Conservation (phyloP, 371 early-diverging fungal genomes). For the Lichtheimia corymbifera region DNA sequence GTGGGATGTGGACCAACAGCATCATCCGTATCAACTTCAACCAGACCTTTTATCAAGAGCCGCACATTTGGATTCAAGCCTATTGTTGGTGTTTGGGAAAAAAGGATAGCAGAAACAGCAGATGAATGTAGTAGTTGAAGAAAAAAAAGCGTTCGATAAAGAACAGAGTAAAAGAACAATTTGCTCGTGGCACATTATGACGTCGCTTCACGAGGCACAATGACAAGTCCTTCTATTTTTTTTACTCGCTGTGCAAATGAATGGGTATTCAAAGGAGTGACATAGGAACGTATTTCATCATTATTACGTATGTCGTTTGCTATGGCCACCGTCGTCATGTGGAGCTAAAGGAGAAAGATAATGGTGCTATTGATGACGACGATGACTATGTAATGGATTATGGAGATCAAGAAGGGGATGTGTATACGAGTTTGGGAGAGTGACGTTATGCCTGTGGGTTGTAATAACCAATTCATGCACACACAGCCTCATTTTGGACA, state of each 20-base stretch:
- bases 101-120: constrained; percentile 11
- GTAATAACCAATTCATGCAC: no score
- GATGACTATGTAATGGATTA: no score
- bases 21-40: background rate
- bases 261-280: background rate
- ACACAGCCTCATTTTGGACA: no score
- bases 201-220: background rate
- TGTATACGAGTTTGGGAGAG: no score
- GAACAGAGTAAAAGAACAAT: background rate
- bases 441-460: no score
- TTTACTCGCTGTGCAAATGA: background rate
- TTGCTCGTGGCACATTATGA: no score
- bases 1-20: constrained; percentile 5
- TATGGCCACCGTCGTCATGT: constrained; percentile 8
- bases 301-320: constrained; percentile 3
- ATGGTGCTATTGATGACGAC: no score
- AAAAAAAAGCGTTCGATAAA: background rate
- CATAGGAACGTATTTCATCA: constrained; percentile 1
- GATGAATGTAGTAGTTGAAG: constrained; percentile 1
- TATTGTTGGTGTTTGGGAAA: constrained; percentile 19
- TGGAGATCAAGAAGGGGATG: no score
- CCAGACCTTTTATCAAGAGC: constrained; percentile 13
- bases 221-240: background rate
- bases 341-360: no score
- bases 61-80: constrained; percentile 22